Evolutionary conservation across 2,329 filamentous ascomycete genomes (phyloP), one percentile per base, ranked within the genome.

Genomic region (Alternaria dauci): DNA sequence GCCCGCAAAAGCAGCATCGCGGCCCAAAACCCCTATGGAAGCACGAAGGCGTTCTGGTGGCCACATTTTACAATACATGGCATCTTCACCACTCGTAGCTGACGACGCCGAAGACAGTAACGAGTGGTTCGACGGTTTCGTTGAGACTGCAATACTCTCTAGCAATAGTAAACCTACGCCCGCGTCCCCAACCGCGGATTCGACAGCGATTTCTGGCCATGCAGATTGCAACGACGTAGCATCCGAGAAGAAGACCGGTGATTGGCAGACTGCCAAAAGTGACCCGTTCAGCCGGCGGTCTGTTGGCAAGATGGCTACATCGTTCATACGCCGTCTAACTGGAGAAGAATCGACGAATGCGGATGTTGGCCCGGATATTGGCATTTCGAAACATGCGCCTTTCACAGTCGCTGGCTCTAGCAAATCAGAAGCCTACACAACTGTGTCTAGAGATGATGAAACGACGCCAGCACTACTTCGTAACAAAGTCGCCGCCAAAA

Each of bases 151-250:
- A 50, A 65, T 77, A 12, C 61, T 81, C 11, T 80, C 79, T 1
- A 81, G 79, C 67, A 82, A 81, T 52, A 77, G 68, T 41, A 83
- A 72, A 74, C 80, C 60, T 66, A 69, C 72, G 67, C 82, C 71
- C 76, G 80, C 64, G 71, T 81, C 77, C 20, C 80, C 80, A 26
- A 65, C 69, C 39, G 76, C 74, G 44, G 74, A 75, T 5, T 81
- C 80, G 6, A 76, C 67, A 39, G 78, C 79, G 8, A 78, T 73
- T 65, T 85, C 73, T 61, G 75, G 64, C 55, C 79, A 78, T 55
- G 72, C 71, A 18, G 63, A 74, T 42, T 54, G 54, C 12, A 55
- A 66, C 5, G 66, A 70, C 14, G 62, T 76, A 65, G 76, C 70
- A 70, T 76, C 50, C 69, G 74, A 57, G 67, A 72, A 60, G 47